Evolutionary conservation across 108 stramenopile species (phyloP).

Genomic region (Skeletonema tropicum): DNA sequence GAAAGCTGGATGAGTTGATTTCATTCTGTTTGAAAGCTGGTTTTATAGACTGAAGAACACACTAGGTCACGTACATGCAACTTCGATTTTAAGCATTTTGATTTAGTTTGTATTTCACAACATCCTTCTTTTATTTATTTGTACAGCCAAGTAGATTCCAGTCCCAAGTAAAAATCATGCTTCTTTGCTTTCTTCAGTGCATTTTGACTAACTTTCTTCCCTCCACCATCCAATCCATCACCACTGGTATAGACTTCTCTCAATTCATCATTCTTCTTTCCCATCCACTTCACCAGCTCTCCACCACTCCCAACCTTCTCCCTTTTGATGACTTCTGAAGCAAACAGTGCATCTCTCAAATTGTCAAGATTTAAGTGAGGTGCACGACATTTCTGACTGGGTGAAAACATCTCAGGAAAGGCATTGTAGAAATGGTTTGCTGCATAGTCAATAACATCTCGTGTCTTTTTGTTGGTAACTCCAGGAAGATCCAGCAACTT

Average conservation of each 20-base stretch:
- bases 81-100: not conserved
- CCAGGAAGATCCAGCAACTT: constrained; percentile 81
- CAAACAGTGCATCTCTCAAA: constrained; percentile 85
- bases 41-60: constrained; percentile 51
- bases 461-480: constrained; percentile 56
- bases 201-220: constrained; percentile 26
- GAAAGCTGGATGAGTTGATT: constrained; percentile 63
- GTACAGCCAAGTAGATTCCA: constrained; percentile 73
- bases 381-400: constrained; percentile 71
- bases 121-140: constrained; percentile 50
- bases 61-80: not conserved
- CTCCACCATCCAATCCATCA: not conserved
- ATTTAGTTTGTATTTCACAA: not conserved
- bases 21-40: constrained; percentile 73
- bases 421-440: constrained; percentile 50
- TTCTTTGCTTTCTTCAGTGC: constrained; percentile 76
- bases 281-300: constrained; percentile 61
- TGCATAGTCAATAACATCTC: constrained; percentile 66
- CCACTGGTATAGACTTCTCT: constrained; percentile 20
- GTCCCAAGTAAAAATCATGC: constrained; percentile 79
- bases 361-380: constrained; percentile 90
- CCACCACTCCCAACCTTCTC: constrained; percentile 54
- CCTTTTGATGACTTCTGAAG: constrained; percentile 61
- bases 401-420: constrained; percentile 86
- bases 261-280: constrained; percentile 60